These are phyloP conservation scores for Aspergillus sp. DNA, from an alignment of 2,329 filamentous ascomycete species.

Conservation along the genomic window DNA sequence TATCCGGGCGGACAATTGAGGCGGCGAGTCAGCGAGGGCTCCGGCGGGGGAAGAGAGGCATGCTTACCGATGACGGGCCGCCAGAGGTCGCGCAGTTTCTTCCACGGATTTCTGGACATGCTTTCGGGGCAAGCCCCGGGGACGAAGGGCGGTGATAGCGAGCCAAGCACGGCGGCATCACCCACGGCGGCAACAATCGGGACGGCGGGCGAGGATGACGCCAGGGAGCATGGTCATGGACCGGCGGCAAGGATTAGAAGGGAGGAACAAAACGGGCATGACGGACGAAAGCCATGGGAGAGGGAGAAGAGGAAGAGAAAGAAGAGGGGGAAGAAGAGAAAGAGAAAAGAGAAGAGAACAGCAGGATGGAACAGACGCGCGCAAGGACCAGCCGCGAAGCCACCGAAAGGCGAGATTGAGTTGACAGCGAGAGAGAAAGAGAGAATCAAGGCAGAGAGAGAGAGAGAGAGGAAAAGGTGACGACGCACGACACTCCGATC, in stretches of 20 bases:
- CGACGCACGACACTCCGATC: background rate
- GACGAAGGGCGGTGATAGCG: constrained; percentile 2
- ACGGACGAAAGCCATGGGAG: background rate
- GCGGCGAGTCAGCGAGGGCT: background rate
- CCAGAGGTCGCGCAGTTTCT: constrained; percentile 16
- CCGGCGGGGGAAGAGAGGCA: background rate
- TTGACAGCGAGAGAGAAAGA: background rate
- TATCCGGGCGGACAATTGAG: background rate
- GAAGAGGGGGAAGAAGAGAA: background rate
- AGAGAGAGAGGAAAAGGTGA: background rate
- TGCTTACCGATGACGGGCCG: constrained; percentile 11
- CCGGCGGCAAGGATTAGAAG: background rate
- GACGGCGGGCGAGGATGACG: background rate
- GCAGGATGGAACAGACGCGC: background rate
- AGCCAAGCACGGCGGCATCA: background rate
- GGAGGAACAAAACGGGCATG: background rate
- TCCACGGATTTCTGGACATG: constrained; percentile 16
- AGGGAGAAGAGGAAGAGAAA: background rate
- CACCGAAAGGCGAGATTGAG: background rate
- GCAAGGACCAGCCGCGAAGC: background rate
- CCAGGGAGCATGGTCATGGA: background rate
- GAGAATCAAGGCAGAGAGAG: background rate
- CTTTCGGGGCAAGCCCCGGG: constrained; percentile 18
- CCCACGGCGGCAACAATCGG: background rate
- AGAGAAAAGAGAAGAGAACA: too few species aligned